Percentiles rank a stretch among this genome's conserved stretches.
Conservation (phyloP, 768 basidiomycete species). For the Naganishia vaughanmartiniae region DNA sequence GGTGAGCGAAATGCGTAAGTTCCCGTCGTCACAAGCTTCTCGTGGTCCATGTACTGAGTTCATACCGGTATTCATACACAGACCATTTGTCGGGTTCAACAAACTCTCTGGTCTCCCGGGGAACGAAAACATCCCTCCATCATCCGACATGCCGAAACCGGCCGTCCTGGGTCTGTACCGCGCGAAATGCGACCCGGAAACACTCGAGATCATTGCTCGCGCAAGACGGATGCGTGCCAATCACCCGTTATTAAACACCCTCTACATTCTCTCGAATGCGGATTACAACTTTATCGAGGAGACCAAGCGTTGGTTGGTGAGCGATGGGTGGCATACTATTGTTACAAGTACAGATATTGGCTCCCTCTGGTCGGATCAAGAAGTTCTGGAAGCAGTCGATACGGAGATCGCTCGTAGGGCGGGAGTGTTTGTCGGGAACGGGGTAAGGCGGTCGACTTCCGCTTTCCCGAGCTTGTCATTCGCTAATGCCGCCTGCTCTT, state of each 20-base stretch:
- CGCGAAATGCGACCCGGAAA: conserved; percentile 47
- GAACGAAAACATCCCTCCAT: conserved; percentile 50
- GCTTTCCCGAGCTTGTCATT: not conserved
- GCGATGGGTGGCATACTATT: conserved; percentile 49
- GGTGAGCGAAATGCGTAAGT: conserved; percentile 41
- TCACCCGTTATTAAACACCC: conserved; percentile 44
- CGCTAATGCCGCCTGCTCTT: conserved; percentile 1
- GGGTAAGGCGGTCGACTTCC: conserved; percentile 37
- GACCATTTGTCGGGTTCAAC: conserved; percentile 50
- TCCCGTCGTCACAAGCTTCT: not conserved
- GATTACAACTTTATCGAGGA: conserved; percentile 43
- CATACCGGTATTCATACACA: not conserved
- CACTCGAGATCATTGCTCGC: conserved; percentile 48
- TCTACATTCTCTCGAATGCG: conserved; percentile 48
- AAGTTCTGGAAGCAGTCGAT: conserved; percentile 48
- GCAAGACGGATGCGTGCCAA: conserved; percentile 48
- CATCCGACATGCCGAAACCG: conserved; percentile 41
- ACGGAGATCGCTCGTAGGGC: conserved; percentile 48
- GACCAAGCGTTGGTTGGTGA: conserved; percentile 44
- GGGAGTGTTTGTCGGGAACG: conserved; percentile 51
- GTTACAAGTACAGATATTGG: conserved; percentile 44
- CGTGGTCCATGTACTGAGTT: not conserved
- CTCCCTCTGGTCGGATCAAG: conserved; percentile 40
- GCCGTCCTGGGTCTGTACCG: conserved; percentile 45
- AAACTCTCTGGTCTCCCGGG: conserved; percentile 46